phyloP scores from a whole-genome alignment of 768 basidiomycete species.

The Tephrocybe sp. region DNA sequence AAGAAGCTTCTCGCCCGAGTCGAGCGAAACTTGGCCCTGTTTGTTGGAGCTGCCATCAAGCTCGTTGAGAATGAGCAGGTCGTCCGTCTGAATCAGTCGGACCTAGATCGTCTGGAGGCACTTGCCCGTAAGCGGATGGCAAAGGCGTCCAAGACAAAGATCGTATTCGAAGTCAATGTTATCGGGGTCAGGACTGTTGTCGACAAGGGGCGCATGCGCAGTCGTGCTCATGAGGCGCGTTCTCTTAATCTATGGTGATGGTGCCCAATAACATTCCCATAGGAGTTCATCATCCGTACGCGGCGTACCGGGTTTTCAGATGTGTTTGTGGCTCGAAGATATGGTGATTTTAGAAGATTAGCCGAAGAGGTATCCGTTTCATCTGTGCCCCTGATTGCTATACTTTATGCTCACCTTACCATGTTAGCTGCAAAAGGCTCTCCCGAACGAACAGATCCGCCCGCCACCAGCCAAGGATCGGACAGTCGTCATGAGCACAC shows the following conservation, averaged over 20 bases:
- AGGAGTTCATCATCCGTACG: constrained; percentile 97
- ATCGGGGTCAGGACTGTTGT: constrained; percentile 82
- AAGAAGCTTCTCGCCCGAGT: constrained; percentile 72
- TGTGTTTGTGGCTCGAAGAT: constrained; percentile 86
- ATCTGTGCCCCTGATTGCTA: neutral
- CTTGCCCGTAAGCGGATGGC: constrained; percentile 65
- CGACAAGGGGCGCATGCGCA: constrained; percentile 85
- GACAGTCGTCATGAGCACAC: constrained; percentile 60
- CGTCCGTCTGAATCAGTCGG: constrained; percentile 83
- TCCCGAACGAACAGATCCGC: constrained; percentile 80
- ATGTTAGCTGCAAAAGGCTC: constrained; percentile 77
- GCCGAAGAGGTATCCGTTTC: constrained; percentile 65
- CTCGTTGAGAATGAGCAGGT: constrained; percentile 85
- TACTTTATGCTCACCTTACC: constrained; percentile 14
- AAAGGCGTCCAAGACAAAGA: constrained; percentile 43
- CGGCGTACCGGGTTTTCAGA: constrained; percentile 70
- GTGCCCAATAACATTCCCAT: constrained; percentile 10
- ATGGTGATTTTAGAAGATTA: constrained; percentile 93
- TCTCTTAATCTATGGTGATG: constrained; percentile 14
- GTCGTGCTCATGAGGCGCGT: constrained; percentile 81
- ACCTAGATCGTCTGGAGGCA: constrained; percentile 76
- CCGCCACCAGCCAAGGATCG: constrained; percentile 89
- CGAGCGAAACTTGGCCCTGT: constrained; percentile 82
- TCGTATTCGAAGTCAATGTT: constrained; percentile 87
- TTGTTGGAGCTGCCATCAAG: constrained; percentile 82